Evolutionary conservation across 129 eudicot genomes (phyloP), one percentile per base, ranked within the genome.

Genomic region (Logfia minima): DNA sequence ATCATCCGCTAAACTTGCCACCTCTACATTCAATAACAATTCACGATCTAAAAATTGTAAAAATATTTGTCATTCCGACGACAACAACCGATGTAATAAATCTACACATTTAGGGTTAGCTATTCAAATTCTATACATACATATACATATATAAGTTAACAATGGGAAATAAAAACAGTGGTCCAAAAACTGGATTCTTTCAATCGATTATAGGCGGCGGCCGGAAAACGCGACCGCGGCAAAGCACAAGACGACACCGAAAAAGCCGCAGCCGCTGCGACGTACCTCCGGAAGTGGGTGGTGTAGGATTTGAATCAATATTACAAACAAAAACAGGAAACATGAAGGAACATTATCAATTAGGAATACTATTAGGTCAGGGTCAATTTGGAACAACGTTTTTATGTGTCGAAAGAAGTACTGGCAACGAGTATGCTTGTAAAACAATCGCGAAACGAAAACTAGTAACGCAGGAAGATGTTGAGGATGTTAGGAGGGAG

Each of bases 401-500:
- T 71, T 48, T 81, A 17, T 88, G 93, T 58, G 18, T 82, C 0
- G 92, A 88, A 59, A 90, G 85, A 56, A 76, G 70, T 18, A 81
- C 92, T 0, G 89, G 91, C 32, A 92, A 82, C 21, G 85, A 90
- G 69, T 85, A 69, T 45, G 98, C 98, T 0, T 92, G 96, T 75
- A 92, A 92, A 69, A 80, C 94, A 0, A 86, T 92, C 48, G 94
- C 96, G 0, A 92, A 92, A 75, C 76, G 98, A 73, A 87, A 87
- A 66, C 77, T 93, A 76, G 59, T 73, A 2, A 82, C 85, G n/a
- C 65, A 77, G 48, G 98, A 93, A 58, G 96, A 93, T 67, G 87
- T 90, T 62, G 98, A 93, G 82, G 94, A 90, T 85, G 96, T 90
- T 43, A 85, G 96, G 72, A 90, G 91, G 74, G 98, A 93, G 77